phyloP scores from a whole-genome alignment of 345 rosid genomes.

The Eucalyptus shirleyi region DNA sequence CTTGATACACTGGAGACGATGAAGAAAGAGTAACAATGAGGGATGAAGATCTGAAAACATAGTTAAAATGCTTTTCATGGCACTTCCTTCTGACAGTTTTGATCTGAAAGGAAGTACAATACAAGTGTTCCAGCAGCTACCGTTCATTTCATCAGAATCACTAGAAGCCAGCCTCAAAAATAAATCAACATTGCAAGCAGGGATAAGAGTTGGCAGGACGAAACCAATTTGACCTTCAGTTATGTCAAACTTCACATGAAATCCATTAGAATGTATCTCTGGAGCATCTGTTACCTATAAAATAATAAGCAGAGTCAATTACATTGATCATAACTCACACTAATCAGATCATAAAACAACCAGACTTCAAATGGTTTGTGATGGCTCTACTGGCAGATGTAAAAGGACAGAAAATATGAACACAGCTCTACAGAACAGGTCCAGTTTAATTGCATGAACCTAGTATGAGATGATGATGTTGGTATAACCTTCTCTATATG shows the following conservation, averaged over 20 bases:
- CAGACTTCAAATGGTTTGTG: not conserved
- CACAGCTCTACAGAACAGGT: not conserved
- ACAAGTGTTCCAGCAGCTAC: constrained; percentile 72
- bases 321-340: not conserved
- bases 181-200: constrained; percentile 56
- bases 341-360: not conserved
- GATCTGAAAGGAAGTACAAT: constrained; percentile 85
- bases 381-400: not conserved
- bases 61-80: constrained; percentile 34
- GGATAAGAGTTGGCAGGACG: constrained; percentile 71
- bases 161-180: constrained; percentile 32
- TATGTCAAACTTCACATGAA: constrained; percentile 90
- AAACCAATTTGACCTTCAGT: constrained; percentile 94
- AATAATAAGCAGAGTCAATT: not conserved
- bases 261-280: constrained; percentile 96
- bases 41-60: constrained; percentile 96
- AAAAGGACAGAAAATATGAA: not conserved
- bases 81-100: constrained; percentile 38
- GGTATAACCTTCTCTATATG: not conserved
- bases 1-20: constrained; percentile 71
- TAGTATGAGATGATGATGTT: not conserved
- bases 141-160: constrained; percentile 16
- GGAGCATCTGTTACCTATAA: constrained; percentile 85
- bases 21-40: constrained; percentile 89
- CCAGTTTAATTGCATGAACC: not conserved